Evolutionary conservation across 768 basidiomycete species (phyloP).

Genomic region (Xerocomus brunneocitrinus): DNA sequence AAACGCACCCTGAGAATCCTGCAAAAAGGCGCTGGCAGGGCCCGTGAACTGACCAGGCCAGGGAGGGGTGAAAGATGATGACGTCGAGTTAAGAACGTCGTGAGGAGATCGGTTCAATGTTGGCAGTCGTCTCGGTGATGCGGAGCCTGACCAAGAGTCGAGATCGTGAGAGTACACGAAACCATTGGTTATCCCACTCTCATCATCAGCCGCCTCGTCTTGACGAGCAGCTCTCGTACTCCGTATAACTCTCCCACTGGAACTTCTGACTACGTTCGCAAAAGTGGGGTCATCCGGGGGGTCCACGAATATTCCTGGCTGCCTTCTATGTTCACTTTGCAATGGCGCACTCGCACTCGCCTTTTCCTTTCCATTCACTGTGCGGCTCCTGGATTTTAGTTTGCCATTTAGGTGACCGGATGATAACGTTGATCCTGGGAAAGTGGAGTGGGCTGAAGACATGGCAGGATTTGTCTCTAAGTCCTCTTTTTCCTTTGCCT

Average conservation of each 20-base stretch:
- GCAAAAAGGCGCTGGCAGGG: constrained; percentile 47
- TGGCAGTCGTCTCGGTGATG: constrained; percentile 20
- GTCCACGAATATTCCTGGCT: constrained; percentile 14
- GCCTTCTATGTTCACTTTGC: constrained; percentile 22
- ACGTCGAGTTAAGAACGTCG: constrained; percentile 19
- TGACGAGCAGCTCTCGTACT: constrained; percentile 28
- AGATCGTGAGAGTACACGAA: constrained; percentile 14
- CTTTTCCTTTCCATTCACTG: constrained; percentile 33
- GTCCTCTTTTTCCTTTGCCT: constrained; percentile 49
- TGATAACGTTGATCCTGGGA: constrained; percentile 21
- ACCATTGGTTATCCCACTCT: constrained; percentile 22
- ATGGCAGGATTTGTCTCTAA: constrained; percentile 58
- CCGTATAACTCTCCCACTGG: constrained; percentile 28
- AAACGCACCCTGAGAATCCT: constrained; percentile 39
- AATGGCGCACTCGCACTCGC: constrained; percentile 28
- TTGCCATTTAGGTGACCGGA: constrained; percentile 29
- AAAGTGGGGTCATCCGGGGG: constrained; percentile 17
- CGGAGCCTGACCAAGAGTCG: constrained; percentile 24
- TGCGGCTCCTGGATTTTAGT: constrained; percentile 37
- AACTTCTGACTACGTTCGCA: constrained; percentile 24
- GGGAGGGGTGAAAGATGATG: constrained; percentile 19
- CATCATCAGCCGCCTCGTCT: constrained; percentile 25
- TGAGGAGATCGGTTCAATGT: constrained; percentile 16
- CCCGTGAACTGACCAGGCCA: constrained; percentile 43
- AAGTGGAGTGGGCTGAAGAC: constrained; percentile 29